Base-by-base conservation (phyloP, 352 stramenopile species). In the Nannochloropsis limnetica region DNA sequence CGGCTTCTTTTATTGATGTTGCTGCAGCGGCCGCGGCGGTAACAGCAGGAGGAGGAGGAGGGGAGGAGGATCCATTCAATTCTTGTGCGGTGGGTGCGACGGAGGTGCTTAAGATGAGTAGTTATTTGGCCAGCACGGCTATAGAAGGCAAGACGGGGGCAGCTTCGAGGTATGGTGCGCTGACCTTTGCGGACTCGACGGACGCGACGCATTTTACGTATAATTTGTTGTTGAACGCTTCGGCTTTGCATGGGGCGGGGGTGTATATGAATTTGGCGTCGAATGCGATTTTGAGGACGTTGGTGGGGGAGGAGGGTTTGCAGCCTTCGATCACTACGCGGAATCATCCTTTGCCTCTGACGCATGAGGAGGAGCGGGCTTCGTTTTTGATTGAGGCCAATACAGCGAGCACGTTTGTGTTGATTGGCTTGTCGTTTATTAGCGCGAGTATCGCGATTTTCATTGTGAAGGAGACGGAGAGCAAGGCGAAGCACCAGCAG, bases 401-500 rank as follows among this genome's bases (percentile, higher is more conserved):
- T 80, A 89, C 83, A n/a, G 85, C 85, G 49, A 83, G 83, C 43
- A 88, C 86, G 49, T 83, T 88, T 54, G 84, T 89, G 25, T 92
- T 97, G 49, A 90, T 96, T 17, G 92, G 93, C 20, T 93, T 97
- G 68, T 92, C 92, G 20, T 97, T 95, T 85, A 93, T 97, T 68
- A 92, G 93, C 0, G 93, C 91, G 8, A 93, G 91, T 2, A 94
- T 96, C 81, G 95, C 94, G 69, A 93, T 94, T 4, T 98, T 98
- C 87, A 86, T 98, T 37, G 95, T 99, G 32, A 93, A 96, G 81
- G 95, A 99, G 85, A 85, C 90, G 69, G 91, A 97, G 80, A 90
- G 93, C 5, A 97, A 97, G 86, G 93, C 94, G 1, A 98, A 98
- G 86, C 96, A 99, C 89, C 92, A 97, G 88, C 93, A 97, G 85